Evolutionary conservation across 768 basidiomycete genomes (phyloP).

Genomic region (Termitomyces sp.): DNA sequence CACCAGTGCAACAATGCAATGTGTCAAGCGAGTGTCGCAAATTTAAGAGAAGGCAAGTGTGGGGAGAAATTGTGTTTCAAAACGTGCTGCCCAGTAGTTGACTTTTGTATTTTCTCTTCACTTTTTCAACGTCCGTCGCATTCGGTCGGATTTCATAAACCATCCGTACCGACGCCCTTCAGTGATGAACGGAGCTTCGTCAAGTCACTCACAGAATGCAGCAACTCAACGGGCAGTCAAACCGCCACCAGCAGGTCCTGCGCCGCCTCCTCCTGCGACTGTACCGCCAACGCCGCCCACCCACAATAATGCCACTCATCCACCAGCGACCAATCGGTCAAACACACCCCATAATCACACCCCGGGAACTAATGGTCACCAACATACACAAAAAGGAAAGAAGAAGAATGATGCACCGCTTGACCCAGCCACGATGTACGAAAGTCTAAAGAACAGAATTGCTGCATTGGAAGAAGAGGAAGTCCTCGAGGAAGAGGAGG

Average conservation of each 20-base stretch:
- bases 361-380: constrained; percentile 38
- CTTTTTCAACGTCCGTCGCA: constrained; percentile 15
- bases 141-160: constrained; percentile 9
- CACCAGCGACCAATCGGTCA: constrained; percentile 22
- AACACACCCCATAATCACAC: constrained; percentile 27
- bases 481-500: constrained; percentile 84
- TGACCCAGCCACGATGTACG: constrained; percentile 85
- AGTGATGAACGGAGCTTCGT: constrained; percentile 46
- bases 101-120: constrained; percentile 9
- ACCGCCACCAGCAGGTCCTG: constrained; percentile 52
- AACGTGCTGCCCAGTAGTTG: neutral
- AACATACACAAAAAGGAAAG: constrained; percentile 53
- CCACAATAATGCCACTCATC: constrained; percentile 28
- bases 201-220: constrained; percentile 26
- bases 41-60: neutral
- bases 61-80: neutral
- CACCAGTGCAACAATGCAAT: neutral
- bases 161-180: constrained; percentile 12
- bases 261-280: constrained; percentile 56
- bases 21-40: neutral
- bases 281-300: constrained; percentile 53
- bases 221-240: constrained; percentile 38
- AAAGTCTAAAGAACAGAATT: constrained; percentile 83
- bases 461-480: constrained; percentile 88
- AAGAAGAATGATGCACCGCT: constrained; percentile 68